These are phyloP conservation scores for Cutaneotrichosporon cutaneum DNA, from an alignment of 1,284 basidiomycete genomes.

Conservation along the genomic window DNA sequence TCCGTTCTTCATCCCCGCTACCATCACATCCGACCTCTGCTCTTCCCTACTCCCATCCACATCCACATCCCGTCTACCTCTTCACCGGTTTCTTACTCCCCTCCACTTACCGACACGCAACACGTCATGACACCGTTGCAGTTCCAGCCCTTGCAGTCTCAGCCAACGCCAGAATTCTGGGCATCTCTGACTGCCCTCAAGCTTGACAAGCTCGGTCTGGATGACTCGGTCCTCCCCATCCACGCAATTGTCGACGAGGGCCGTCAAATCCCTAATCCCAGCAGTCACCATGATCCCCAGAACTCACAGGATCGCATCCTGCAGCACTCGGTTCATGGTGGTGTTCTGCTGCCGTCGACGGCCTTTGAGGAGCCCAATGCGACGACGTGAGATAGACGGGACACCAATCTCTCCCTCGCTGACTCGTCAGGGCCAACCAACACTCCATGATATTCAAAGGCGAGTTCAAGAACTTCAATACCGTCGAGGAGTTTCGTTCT, in stretches of 20 bases:
- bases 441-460: constrained; percentile 61
- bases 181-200: constrained; percentile 84
- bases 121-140: constrained; percentile 60
- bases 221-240: constrained; percentile 68
- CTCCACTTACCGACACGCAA: background rate
- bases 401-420: background rate
- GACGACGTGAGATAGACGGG: background rate
- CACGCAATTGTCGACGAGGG: constrained; percentile 70
- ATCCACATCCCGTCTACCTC: too few relatives aligned
- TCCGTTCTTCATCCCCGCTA: background rate
- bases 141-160: constrained; percentile 81
- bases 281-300: background rate
- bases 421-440: background rate
- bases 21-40: background rate
- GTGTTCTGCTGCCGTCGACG: constrained; percentile 27
- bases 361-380: constrained; percentile 32
- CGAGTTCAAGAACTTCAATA: constrained; percentile 87
- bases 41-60: too few relatives aligned
- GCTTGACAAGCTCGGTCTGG: constrained; percentile 83
- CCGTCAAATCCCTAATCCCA: constrained; percentile 65
- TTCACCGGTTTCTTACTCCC: too few relatives aligned
- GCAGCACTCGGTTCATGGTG: constrained; percentile 38
- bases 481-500: constrained; percentile 90
- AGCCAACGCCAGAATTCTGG: constrained; percentile 91
- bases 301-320: background rate